phyloP scores from a whole-genome alignment of 2,329 filamentous ascomycete species.

The Stemphylium beticola region DNA sequence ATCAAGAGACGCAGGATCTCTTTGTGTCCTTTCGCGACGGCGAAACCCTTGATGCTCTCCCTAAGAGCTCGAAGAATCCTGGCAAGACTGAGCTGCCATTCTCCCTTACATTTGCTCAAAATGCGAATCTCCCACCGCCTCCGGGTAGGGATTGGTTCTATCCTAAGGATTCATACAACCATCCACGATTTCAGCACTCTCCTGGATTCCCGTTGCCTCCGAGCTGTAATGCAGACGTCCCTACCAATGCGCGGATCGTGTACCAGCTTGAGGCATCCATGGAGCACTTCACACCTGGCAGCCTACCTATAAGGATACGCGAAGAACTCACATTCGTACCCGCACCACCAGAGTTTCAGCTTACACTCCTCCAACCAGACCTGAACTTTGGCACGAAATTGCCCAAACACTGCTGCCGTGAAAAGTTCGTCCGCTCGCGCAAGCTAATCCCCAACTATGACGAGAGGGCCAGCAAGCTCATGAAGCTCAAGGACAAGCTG shows the following conservation, averaged over 20 bases:
- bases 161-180: slow-evolving; percentile 24
- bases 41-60: slow-evolving; percentile 31
- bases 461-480: slow-evolving; percentile 23
- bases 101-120: slow-evolving; percentile 32
- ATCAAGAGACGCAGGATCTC: slow-evolving; percentile 22
- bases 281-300: slow-evolving; percentile 7
- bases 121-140: slow-evolving; percentile 22
- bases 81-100: slow-evolving; percentile 36
- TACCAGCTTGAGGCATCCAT: slow-evolving; percentile 27
- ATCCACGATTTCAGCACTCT: slow-evolving; percentile 34
- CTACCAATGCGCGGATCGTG: slow-evolving; percentile 15
- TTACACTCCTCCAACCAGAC: slow-evolving; percentile 23
- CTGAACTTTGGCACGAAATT: slow-evolving; percentile 19
- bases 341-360: slow-evolving; percentile 23
- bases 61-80: slow-evolving; percentile 23
- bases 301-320: slow-evolving; percentile 6
- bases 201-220: slow-evolving; percentile 29
- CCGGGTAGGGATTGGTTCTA: slow-evolving; percentile 20
- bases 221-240: slow-evolving; percentile 9
- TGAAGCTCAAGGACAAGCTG: slow-evolving; percentile 28
- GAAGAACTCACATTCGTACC: slow-evolving; percentile 19
- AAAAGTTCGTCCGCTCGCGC: slow-evolving; percentile 32
- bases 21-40: slow-evolving; percentile 25
- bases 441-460: slow-evolving; percentile 29
- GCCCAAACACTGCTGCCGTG: slow-evolving; percentile 24